phyloP scores from a whole-genome alignment of 805 yeast genomes.

The Barnettozyma vustinii region DNA sequence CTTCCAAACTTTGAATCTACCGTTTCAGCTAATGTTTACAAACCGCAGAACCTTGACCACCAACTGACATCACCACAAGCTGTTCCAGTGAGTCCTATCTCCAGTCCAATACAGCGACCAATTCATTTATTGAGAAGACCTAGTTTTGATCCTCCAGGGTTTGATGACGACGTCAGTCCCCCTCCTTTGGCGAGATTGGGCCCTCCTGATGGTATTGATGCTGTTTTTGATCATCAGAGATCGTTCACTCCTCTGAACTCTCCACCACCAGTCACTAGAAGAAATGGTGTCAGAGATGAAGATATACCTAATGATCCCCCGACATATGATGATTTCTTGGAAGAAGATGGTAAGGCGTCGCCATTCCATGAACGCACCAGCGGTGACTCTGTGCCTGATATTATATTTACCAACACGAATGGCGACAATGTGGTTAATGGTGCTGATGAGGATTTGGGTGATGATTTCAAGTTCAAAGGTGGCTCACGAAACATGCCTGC shows the following conservation, averaged over 20 bases:
- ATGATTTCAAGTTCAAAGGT: constrained; percentile 29
- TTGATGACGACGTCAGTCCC: constrained; percentile 39
- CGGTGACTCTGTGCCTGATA: constrained; percentile 1
- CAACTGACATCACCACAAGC: constrained; percentile 62
- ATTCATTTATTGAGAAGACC: constrained; percentile 51
- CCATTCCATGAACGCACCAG: constrained; percentile 3
- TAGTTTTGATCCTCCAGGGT: constrained; percentile 59
- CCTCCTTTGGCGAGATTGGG: constrained; percentile 25
- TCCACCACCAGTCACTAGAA: constrained; percentile 4
- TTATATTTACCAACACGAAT: background rate
- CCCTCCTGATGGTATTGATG: constrained; percentile 1
- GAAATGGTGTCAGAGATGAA: constrained; percentile 4
- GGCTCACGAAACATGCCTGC: constrained; percentile 29
- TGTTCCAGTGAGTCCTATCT: constrained; percentile 48
- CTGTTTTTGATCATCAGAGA: background rate
- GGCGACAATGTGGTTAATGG: constrained; percentile 8
- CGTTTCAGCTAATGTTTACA: constrained; percentile 44
- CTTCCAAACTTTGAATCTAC: constrained; percentile 26
- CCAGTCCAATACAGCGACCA: constrained; percentile 44
- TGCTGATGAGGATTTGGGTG: constrained; percentile 27
- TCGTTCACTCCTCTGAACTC: constrained; percentile 7
- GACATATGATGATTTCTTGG: constrained; percentile 27
- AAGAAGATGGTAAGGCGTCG: constrained; percentile 10
- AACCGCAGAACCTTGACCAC: constrained; percentile 43
- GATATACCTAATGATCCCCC: constrained; percentile 31